Evolutionary conservation across 2,329 filamentous ascomycete species (phyloP), one percentile per base, ranked within the genome.

Genomic region (Penicillium sp.): DNA sequence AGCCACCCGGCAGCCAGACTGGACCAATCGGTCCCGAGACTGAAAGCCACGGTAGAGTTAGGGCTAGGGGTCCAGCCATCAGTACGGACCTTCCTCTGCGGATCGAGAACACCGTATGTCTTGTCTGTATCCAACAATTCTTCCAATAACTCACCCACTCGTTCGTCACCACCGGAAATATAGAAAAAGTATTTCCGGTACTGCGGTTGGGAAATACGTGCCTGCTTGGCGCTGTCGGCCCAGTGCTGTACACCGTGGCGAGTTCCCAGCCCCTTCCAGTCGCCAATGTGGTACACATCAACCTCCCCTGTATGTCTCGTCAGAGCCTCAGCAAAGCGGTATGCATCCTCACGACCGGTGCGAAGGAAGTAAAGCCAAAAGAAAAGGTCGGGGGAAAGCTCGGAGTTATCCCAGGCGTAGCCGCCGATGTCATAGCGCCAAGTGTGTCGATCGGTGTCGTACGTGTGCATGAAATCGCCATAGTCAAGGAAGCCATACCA

Each of bases 401-500:
- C 84, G 0, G 80, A 84, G 61, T 86, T 86, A 41, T 86, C 84
- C 84, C 84, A 86, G 0, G 82, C 83, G 51, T 83, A 86, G 0
- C 84, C 84, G 3, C 84, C 84, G 13, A 86, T 66, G 39, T 87
- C 84, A 49, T 86, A 86, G 1, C 82, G 76, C 84, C 84, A 87
- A 1, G 74, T 75, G 54, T 86, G 84, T 6, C 84, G 73, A 61
- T 85, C 78, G 0, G 64, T 57, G 44, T 87, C 84, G 54, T 86
- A 86, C 0, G 82, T 81, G 58, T 86, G 84, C 75, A 83, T 83
- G 34, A 86, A 75, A 55, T 87, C 84, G 2, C 84, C 84, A 48
- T 84, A 75, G 52, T 86, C 83, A 65, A 79, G 79, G 70, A 86
- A 86, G 0, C 84, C 84, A 56, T 85, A 86, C 84, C 84, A 86